Percentiles rank a stretch among this genome's conserved stretches.
Evolutionary conservation across 108 stramenopile genomes (phyloP).

Genomic region (Fistulifera solaris): DNA sequence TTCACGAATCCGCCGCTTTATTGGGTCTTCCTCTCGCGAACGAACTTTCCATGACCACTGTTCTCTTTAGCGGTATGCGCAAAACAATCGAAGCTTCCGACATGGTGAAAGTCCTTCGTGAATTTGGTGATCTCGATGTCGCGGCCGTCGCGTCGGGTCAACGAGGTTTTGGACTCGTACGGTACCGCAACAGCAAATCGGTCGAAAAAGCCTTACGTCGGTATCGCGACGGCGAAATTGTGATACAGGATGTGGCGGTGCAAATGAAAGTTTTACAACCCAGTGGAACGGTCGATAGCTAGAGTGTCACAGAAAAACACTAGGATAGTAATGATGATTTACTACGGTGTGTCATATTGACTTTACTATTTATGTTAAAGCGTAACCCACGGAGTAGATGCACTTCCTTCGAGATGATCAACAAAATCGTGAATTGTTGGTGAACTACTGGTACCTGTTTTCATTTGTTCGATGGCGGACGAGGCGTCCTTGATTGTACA

Average conservation of each 20-base stretch:
- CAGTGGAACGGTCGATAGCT: conserved; percentile 13
- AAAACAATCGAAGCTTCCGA: conserved; percentile 47
- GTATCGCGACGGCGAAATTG: conserved; percentile 60
- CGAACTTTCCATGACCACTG: conserved; percentile 51
- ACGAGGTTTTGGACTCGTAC: conserved; percentile 70
- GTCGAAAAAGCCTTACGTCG: conserved; percentile 47
- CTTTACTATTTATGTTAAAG: background rate
- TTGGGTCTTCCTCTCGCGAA: conserved; percentile 58
- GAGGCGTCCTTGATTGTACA: conserved; percentile 12
- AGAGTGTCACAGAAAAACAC: background rate
- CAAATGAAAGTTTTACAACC: conserved; percentile 55
- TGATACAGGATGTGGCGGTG: conserved; percentile 79
- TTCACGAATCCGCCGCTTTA: conserved; percentile 71
- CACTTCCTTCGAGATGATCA: conserved; percentile 26
- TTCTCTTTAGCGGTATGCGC: conserved; percentile 72
- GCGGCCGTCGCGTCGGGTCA: conserved; percentile 61
- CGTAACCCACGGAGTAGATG: background rate
- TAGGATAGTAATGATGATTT: background rate
- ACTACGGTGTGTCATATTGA: background rate
- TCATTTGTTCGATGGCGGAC: background rate
- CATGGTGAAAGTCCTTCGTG: conserved; percentile 42
- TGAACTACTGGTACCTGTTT: too few relatives aligned
- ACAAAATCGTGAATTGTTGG: conserved; percentile 21
- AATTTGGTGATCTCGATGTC: conserved; percentile 63
- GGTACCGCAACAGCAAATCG: conserved; percentile 50